A percentile compares a stretch with the other conserved stretches of the same genome.
Conservation (phyloP, 805 yeast genomes). For the Yamadazyma olivae region DNA sequence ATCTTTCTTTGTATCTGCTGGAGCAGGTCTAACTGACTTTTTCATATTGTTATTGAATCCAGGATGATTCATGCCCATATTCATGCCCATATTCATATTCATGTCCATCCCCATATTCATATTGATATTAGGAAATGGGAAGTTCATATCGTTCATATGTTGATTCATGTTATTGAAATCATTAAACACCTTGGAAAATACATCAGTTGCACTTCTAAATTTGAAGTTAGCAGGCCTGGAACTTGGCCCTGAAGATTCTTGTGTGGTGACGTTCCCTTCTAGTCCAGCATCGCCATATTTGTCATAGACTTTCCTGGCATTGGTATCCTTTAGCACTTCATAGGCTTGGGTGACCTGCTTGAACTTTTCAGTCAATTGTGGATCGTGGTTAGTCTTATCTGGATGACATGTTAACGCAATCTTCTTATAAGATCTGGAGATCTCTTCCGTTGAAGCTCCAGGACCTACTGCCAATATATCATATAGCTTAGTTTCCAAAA, state of each 20-base stretch:
- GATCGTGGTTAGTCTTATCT: slow-evolving; percentile 54
- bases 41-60: slow-evolving; percentile 10
- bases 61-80: slow-evolving; percentile 1
- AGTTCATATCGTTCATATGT: slow-evolving; percentile 9
- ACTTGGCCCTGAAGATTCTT: slow-evolving; percentile 3
- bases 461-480: slow-evolving; percentile 32
- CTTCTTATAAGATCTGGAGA: slow-evolving; percentile 31
- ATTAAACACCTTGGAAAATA: slow-evolving; percentile 36
- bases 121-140: slow-evolving; percentile 8
- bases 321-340: slow-evolving; percentile 51
- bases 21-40: slow-evolving; percentile 20
- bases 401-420: slow-evolving; percentile 59
- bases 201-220: slow-evolving; percentile 19
- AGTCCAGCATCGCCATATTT: slow-evolving; percentile 46
- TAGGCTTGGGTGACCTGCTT: slow-evolving; percentile 67
- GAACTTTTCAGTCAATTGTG: slow-evolving; percentile 50
- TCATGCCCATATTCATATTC: slow-evolving; percentile 11
- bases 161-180: slow-evolving; percentile 22
- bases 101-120: slow-evolving; percentile 9
- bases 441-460: slow-evolving; percentile 34
- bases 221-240: slow-evolving; percentile 3
- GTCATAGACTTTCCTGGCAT: slow-evolving; percentile 50
- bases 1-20: slow-evolving; percentile 2
- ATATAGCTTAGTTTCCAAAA: slow-evolving; percentile 21
- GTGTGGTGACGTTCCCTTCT: slow-evolving; percentile 13